Conservation (phyloP, 2,329 filamentous ascomycete species). For the Chaetomiaceae sp. region DNA sequence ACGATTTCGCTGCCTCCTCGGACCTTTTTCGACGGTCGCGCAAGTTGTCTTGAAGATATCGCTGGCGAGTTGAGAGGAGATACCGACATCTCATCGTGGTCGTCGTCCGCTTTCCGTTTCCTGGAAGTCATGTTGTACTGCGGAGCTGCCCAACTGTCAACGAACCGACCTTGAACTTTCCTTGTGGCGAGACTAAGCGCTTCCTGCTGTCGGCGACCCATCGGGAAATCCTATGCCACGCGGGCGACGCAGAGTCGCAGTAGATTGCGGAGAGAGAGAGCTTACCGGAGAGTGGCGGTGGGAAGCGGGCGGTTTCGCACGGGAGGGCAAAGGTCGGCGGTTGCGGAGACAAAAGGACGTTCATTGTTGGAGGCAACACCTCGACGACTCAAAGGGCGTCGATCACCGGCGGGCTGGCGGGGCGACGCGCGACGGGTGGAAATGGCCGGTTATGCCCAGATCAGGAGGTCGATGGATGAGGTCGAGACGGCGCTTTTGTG, state of each 20-base stretch:
- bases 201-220: conserved; percentile 2
- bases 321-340: conserved; percentile 53
- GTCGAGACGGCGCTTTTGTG: conserved; percentile 13
- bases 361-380: conserved; percentile 42
- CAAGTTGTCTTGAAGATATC: conserved; percentile 60
- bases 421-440: conserved; percentile 1
- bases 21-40: conserved; percentile 58
- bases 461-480: conserved; percentile 6
- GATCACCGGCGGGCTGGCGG: not conserved
- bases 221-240: not conserved
- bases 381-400: not conserved
- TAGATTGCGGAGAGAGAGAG: conserved; percentile 20
- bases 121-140: conserved; percentile 50
- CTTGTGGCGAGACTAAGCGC: not conserved
- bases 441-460: conserved; percentile 2
- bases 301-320: conserved; percentile 49
- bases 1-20: conserved; percentile 56
- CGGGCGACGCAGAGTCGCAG: not conserved
- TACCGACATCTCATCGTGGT: conserved; percentile 84
- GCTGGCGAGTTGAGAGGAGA: conserved; percentile 81
- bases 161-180: conserved; percentile 12
- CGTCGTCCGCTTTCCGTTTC: conserved; percentile 85
- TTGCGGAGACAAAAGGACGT: conserved; percentile 55
- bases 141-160: conserved; percentile 33
- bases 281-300: conserved; percentile 51